Base-by-base conservation (phyloP, 352 stramenopile genomes). In the Phytophthora pinifolia region DNA sequence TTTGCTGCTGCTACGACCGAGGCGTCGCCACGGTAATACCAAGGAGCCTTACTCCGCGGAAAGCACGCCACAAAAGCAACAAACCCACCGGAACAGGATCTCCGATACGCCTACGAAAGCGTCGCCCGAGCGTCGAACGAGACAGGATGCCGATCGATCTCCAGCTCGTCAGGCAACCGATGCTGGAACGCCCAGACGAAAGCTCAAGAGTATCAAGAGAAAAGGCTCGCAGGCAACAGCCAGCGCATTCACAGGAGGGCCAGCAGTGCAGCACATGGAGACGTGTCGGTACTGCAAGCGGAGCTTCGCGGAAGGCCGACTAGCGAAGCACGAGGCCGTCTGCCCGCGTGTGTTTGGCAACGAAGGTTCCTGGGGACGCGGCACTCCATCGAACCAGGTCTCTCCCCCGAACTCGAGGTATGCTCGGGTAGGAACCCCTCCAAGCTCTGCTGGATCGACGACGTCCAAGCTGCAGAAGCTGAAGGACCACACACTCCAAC, bases 321-420 rank as follows among this genome's bases (percentile, higher is more conserved):
- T 94, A 9, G 76, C 70, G 3, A 94, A 94, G 60, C 85, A 94
- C 45, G 85, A 94, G 59, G 74, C 70, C 18, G 81, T 92, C 4
- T 94, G 85, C 46, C 82, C 75, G 1, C 78, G 82, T 14, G 81
- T 92, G 8, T 92, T 94, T 46, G 84, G 84, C 8, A 82, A 74
- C 27, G 80, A 94, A 68, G 71, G 66, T 4, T 71, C 82, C 17
- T 91, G 80, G 84, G 80, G 80, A n/a, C 74, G 81, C n/a, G 76
- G 78, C 6, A 69, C 35, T 37, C 35, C 68, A 35, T 62, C 63
- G 13, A 35, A 47, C 32, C 54, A 52, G 31, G 14, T 27, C 2
- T 51, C 51, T 7, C 35, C 49, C 27, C 30, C 54, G 6, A 54
- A 62, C 27, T 29, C 39, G 10, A 62, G 33, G n/a, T 62, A 32